These are phyloP conservation scores for Suhomyces sp. DNA, from an alignment of 805 yeast genomes.

Conservation along the genomic window DNA sequence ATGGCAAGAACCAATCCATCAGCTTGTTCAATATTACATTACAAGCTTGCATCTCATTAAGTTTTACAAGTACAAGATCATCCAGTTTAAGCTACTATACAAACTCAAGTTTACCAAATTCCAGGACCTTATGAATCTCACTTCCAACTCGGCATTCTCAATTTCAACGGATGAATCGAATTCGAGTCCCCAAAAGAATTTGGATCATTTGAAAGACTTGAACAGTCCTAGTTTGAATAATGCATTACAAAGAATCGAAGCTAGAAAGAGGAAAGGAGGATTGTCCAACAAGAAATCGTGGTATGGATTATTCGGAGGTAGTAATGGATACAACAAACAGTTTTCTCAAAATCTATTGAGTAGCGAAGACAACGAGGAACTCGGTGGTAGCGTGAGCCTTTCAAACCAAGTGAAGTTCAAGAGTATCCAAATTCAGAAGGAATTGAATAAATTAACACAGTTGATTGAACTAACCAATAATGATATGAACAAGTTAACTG, in stretches of 20 bases:
- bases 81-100: constrained; percentile 45
- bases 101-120: constrained; percentile 39
- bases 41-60: constrained; percentile 45
- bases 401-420: constrained; percentile 25
- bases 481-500: constrained; percentile 46
- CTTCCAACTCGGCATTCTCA: constrained; percentile 11
- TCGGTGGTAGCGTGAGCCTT: neutral
- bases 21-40: constrained; percentile 44
- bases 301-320: constrained; percentile 47
- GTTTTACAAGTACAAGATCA: constrained; percentile 52
- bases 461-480: constrained; percentile 42
- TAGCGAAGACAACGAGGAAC: constrained; percentile 11
- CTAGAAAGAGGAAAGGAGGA: constrained; percentile 18
- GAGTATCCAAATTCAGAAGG: constrained; percentile 39
- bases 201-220: constrained; percentile 31
- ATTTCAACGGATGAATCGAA: constrained; percentile 8
- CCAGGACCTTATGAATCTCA: constrained; percentile 35
- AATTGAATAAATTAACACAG: constrained; percentile 46
- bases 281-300: constrained; percentile 33
- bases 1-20: constrained; percentile 53
- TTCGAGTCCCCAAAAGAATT: constrained; percentile 1
- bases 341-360: constrained; percentile 10
- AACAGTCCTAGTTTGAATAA: constrained; percentile 40
- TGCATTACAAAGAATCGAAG: constrained; percentile 34
- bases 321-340: constrained; percentile 27